phyloP scores from a whole-genome alignment of 768 basidiomycete species.

The Boletus edulis region DNA sequence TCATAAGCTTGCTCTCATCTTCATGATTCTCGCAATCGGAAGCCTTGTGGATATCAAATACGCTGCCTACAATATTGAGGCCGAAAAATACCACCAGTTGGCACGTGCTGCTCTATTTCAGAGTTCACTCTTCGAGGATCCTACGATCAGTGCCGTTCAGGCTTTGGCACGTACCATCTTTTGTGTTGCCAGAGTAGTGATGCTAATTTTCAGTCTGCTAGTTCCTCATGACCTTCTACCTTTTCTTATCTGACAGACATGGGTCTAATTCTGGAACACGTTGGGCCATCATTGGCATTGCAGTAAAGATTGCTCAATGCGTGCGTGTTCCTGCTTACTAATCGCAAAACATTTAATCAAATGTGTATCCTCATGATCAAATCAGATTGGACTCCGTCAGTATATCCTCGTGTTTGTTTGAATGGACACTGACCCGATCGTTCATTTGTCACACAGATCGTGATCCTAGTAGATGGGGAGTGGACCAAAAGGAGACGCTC shows the following conservation, averaged over 20 bases:
- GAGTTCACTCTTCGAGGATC: constrained; percentile 62
- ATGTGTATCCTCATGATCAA: constrained; percentile 4
- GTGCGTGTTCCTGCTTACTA: constrained; percentile 41
- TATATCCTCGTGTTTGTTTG: constrained; percentile 7
- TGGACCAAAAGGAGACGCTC: constrained; percentile 54
- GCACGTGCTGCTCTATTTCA: constrained; percentile 65
- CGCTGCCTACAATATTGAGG: constrained; percentile 61
- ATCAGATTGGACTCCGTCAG: constrained; percentile 70
- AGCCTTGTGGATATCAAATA: constrained; percentile 56
- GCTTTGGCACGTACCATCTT: constrained; percentile 48
- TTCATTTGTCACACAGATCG: constrained; percentile 44
- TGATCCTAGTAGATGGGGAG: constrained; percentile 66
- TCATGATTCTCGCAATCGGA: constrained; percentile 66
- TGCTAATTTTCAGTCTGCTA: constrained; percentile 27
- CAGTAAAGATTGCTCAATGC: constrained; percentile 68
- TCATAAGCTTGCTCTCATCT: constrained; percentile 64
- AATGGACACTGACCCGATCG: constrained; percentile 3
- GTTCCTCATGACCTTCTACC: constrained; percentile 70
- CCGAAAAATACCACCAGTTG: constrained; percentile 68
- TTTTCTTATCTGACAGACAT: constrained; percentile 67
- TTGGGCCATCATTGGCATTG: constrained; percentile 68
- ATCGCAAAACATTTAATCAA: background rate
- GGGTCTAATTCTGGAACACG: constrained; percentile 62
- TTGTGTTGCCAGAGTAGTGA: constrained; percentile 28
- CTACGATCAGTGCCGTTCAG: constrained; percentile 66